Conservation (phyloP, 2,329 filamentous ascomycete genomes). For the Neurospora crassa region DNA sequence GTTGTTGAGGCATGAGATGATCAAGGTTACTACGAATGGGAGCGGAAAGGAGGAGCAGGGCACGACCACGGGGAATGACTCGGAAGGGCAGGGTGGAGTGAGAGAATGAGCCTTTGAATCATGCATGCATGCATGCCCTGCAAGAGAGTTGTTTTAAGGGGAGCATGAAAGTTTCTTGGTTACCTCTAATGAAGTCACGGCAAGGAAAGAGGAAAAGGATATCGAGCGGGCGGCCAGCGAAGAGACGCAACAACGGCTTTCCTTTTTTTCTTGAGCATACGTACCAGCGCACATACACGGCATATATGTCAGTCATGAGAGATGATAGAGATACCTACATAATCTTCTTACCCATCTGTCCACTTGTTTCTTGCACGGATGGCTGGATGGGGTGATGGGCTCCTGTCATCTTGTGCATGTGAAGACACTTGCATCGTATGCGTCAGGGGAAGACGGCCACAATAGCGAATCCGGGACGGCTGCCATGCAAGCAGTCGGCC, state of each 20-base stretch:
- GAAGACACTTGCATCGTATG: background rate
- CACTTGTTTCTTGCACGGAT: background rate
- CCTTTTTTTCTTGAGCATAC: background rate
- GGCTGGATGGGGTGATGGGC: background rate
- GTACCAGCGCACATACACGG: background rate
- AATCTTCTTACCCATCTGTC: background rate
- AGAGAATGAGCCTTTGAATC: background rate
- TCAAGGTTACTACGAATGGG: background rate
- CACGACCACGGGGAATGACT: background rate
- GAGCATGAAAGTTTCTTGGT: background rate
- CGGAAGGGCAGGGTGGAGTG: background rate
- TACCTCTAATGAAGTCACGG: background rate
- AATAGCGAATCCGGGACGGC: background rate
- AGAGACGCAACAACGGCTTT: background rate
- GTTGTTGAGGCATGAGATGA: slow-evolving; percentile 4
- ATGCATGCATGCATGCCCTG: background rate
- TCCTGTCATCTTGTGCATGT: background rate
- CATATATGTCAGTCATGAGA: background rate
- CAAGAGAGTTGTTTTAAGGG: background rate
- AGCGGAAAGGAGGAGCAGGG: background rate
- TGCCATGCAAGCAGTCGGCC: background rate
- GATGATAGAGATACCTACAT: background rate
- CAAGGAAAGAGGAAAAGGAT: background rate
- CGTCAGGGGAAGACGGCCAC: background rate
- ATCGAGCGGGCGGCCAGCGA: background rate